Evolutionary conservation across 139 green algal species (phyloP).

Genomic region (Axilococcus clingmanii): DNA sequence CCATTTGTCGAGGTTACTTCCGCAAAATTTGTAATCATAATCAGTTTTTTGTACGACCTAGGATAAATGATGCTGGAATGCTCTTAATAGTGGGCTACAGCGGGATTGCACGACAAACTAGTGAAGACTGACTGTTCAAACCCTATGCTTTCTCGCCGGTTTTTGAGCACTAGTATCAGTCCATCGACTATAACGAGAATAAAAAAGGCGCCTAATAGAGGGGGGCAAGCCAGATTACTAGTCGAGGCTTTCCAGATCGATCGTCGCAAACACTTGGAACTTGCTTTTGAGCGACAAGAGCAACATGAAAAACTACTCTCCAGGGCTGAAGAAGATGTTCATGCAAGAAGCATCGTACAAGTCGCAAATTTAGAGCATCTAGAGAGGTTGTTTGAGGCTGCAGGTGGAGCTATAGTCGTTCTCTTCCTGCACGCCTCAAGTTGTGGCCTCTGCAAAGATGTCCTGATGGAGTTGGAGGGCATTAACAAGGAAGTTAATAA

Average conservation of each 20-base stretch:
- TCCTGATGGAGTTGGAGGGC: conserved; percentile 2
- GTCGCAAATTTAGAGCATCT: conserved; percentile 16
- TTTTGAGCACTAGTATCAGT: too few relatives aligned
- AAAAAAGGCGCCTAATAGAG: too few relatives aligned
- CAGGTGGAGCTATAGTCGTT: conserved; percentile 16
- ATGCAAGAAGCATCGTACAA: background rate
- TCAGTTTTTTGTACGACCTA: too few relatives aligned
- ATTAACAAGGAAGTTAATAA: conserved; percentile 5
- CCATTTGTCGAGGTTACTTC: too few relatives aligned
- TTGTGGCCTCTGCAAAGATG: conserved; percentile 24
- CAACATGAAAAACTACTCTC: conserved; percentile 4
- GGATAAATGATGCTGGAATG: too few relatives aligned
- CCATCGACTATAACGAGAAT: too few relatives aligned
- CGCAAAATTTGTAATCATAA: too few relatives aligned
- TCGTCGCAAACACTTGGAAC: conserved; percentile 26
- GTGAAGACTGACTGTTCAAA: too few relatives aligned
- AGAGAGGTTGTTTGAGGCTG: conserved; percentile 10
- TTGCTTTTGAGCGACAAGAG: conserved; percentile 29
- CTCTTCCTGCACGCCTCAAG: conserved; percentile 12
- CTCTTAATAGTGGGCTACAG: too few relatives aligned
- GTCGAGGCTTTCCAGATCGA: conserved; percentile 11
- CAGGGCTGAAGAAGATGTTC: background rate
- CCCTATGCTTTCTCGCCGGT: too few relatives aligned
- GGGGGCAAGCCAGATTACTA: too few relatives aligned
- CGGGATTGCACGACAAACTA: too few relatives aligned